These are phyloP conservation scores for Diaporthe eres DNA, from an alignment of 2,329 filamentous ascomycete species.

Conservation along the genomic window DNA sequence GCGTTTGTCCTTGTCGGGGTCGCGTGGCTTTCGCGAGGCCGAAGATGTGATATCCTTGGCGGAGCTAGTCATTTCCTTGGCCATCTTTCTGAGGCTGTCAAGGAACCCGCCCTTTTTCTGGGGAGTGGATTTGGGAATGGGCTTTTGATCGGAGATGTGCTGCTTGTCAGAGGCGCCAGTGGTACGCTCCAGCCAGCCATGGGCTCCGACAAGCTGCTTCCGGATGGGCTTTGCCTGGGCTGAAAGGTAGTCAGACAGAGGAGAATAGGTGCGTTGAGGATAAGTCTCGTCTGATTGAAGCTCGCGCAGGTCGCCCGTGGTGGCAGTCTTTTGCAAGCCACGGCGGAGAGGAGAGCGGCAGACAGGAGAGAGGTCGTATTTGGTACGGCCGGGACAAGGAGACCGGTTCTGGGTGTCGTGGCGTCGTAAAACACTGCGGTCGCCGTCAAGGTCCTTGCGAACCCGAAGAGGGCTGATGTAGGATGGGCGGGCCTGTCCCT, in stretches of 20 bases:
- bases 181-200: conserved; percentile 70
- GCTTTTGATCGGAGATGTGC: conserved; percentile 29
- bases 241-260: conserved; percentile 59
- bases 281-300: conserved; percentile 36
- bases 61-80: conserved; percentile 60
- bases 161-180: conserved; percentile 47
- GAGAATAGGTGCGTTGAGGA: conserved; percentile 55
- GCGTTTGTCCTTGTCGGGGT: conserved; percentile 48
- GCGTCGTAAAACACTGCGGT: conserved; percentile 38
- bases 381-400: conserved; percentile 25
- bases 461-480: conserved; percentile 49
- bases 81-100: conserved; percentile 65
- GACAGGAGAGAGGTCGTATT: conserved; percentile 16
- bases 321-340: conserved; percentile 40
- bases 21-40: conserved; percentile 45
- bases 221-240: conserved; percentile 57
- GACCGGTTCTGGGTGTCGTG: conserved; percentile 20
- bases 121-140: conserved; percentile 25
- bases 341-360: conserved; percentile 7
- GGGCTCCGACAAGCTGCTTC: conserved; percentile 68
- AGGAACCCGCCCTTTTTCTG: conserved; percentile 59
- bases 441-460: conserved; percentile 41
- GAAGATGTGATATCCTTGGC: conserved; percentile 41
- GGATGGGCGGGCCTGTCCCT: conserved; percentile 39
- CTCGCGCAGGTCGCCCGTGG: conserved; percentile 38